phyloP scores from a whole-genome alignment of 306 rosid genomes.

The Casuarina cunninghamiana region DNA sequence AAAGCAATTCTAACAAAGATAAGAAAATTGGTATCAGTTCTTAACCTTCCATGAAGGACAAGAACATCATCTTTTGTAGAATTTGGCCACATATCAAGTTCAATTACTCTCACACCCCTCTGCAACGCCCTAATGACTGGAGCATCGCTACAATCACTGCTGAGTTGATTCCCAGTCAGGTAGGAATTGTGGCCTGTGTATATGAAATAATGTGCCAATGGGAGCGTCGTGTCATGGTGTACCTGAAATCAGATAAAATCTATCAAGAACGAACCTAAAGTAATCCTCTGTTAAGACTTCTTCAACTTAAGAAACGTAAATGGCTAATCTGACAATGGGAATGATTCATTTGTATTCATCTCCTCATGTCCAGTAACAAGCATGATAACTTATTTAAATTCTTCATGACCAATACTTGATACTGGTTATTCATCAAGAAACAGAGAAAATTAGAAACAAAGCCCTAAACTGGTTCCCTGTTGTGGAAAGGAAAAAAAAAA shows the following conservation, averaged over 20 bases:
- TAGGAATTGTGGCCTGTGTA: slow-evolving; percentile 98
- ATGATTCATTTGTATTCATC: background rate
- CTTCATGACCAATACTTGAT: too few species aligned
- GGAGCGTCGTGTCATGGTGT: slow-evolving; percentile 90
- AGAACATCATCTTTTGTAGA: slow-evolving; percentile 62
- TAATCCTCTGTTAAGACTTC: background rate
- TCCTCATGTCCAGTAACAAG: background rate
- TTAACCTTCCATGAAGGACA: slow-evolving; percentile 91
- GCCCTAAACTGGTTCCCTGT: too few species aligned
- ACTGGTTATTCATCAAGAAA: too few species aligned
- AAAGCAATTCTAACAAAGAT: background rate
- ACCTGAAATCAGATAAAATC: slow-evolving; percentile 55
- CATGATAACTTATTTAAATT: background rate
- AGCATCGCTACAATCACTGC: slow-evolving; percentile 81
- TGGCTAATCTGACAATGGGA: background rate
- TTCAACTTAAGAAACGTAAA: background rate
- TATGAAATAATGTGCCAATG: slow-evolving; percentile 93
- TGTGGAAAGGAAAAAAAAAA: too few species aligned
- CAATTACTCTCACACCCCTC: slow-evolving; percentile 75
- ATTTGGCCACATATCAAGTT: slow-evolving; percentile 92
- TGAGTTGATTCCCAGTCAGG: slow-evolving; percentile 92
- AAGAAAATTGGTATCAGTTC: background rate
- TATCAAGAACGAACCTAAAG: slow-evolving; percentile 29
- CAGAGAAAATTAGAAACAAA: too few species aligned
- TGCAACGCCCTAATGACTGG: slow-evolving; percentile 78